Conservation (phyloP, 768 basidiomycete species). For the Boletellus emodensis region DNA sequence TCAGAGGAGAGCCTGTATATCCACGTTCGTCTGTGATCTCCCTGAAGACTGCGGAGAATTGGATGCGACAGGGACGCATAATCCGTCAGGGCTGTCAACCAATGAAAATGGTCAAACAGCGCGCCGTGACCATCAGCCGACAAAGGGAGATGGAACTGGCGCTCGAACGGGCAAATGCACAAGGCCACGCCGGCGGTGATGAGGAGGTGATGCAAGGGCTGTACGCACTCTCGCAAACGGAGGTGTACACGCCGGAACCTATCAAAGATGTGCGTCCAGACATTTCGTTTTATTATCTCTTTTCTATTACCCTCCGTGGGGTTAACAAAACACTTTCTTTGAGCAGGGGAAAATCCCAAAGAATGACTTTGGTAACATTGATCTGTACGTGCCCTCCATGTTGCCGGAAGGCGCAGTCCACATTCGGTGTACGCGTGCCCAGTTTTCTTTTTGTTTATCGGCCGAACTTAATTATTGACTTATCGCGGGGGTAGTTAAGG, state of each 20-base stretch:
- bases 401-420: constrained; percentile 83
- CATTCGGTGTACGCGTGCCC: constrained; percentile 72
- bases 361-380: constrained; percentile 96
- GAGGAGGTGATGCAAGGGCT: constrained; percentile 80
- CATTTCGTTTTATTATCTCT: constrained; percentile 13
- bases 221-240: constrained; percentile 83
- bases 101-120: constrained; percentile 84
- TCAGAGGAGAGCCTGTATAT: constrained; percentile 91
- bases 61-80: constrained; percentile 83
- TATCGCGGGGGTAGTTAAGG: constrained; percentile 55
- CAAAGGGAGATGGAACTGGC: constrained; percentile 69
- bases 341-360: constrained; percentile 85
- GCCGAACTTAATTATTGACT: constrained; percentile 10
- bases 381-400: constrained; percentile 94
- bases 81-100: constrained; percentile 76
- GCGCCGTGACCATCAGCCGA: constrained; percentile 75
- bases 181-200: constrained; percentile 37
- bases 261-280: constrained; percentile 82
- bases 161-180: constrained; percentile 35
- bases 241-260: constrained; percentile 72
- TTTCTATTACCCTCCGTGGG: not conserved
- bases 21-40: constrained; percentile 77
- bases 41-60: constrained; percentile 90
- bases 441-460: constrained; percentile 10
- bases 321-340: constrained; percentile 10